Conservation (phyloP, 257 asterid genomes). For the Paraleonurus japonicus region DNA sequence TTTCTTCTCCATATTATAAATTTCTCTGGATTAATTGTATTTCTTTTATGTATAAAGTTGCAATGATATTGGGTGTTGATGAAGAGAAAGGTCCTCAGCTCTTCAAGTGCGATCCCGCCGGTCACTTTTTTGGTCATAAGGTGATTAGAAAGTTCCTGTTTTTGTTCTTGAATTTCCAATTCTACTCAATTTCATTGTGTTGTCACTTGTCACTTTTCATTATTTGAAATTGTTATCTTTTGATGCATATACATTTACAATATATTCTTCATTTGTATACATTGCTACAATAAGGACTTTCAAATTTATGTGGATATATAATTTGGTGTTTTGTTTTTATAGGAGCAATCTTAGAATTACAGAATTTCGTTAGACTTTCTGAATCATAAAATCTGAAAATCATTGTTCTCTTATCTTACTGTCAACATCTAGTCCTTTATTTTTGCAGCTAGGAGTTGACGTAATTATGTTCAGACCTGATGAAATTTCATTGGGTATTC, state of each 20-base stretch:
- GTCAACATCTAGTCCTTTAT: not conserved
- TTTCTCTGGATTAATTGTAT: conserved; percentile 10
- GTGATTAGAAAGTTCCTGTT: conserved; percentile 34
- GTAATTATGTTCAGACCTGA: not conserved
- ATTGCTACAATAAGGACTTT: conserved; percentile 3
- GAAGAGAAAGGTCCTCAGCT: conserved; percentile 98
- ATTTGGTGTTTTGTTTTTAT: not conserved
- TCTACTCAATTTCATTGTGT: not conserved
- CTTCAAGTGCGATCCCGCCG: conserved; percentile 99
- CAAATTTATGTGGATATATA: not conserved
- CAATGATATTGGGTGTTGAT: conserved; percentile 94
- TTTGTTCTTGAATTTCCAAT: not conserved
- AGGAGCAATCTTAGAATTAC: not conserved
- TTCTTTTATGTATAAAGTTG: conserved; percentile 48
- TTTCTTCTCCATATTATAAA: not conserved
- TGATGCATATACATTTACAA: not conserved
- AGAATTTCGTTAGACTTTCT: not conserved
- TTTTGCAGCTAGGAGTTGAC: not conserved
- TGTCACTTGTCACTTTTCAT: not conserved
- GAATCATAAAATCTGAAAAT: not conserved
- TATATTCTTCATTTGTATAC: not conserved
- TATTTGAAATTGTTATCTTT: not conserved
- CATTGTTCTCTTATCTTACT: not conserved
- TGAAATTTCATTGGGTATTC: not conserved
- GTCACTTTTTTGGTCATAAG: conserved; percentile 99